Conservation (phyloP, 371 early-diverging fungal genomes). For the Nematocida sp. region DNA sequence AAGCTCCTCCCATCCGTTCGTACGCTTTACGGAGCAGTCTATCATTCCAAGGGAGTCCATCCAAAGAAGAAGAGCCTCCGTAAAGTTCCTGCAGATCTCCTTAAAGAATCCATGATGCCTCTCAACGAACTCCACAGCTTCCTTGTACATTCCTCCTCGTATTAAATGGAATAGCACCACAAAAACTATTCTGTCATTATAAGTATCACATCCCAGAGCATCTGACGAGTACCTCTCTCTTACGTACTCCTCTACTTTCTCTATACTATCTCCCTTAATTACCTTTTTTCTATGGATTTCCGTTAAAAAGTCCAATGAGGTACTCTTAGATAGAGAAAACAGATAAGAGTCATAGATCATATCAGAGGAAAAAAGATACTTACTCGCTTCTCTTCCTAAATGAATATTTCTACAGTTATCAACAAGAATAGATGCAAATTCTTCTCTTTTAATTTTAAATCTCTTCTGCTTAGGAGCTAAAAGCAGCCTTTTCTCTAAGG, state of each 20-base stretch:
- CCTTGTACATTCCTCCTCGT: constrained; percentile 26
- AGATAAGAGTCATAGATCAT: constrained; percentile 42
- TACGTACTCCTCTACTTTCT: not conserved
- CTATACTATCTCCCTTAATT: not conserved
- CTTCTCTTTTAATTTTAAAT: constrained; percentile 28
- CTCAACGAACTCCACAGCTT: constrained; percentile 26
- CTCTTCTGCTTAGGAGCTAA: not conserved
- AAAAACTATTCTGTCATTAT: constrained; percentile 17
- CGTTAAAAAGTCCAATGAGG: constrained; percentile 24
- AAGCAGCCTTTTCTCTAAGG: not conserved
- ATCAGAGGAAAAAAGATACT: constrained; percentile 14
- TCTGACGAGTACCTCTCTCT: not conserved
- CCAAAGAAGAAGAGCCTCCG: constrained; percentile 35
- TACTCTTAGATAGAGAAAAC: constrained; percentile 5
- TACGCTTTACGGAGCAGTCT: not conserved
- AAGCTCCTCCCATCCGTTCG: constrained; percentile 19
- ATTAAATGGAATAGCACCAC: constrained; percentile 29
- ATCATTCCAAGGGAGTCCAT: constrained; percentile 21
- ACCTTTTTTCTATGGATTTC: not conserved
- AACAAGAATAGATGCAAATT: constrained; percentile 13
- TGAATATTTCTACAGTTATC: not conserved
- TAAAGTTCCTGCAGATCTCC: constrained; percentile 21
- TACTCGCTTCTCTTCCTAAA: not conserved
- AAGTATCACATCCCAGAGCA: constrained; percentile 15
- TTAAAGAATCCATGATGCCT: constrained; percentile 22